phyloP scores from a whole-genome alignment of 768 basidiomycete species.

The Pleurotus pulmonarius region DNA sequence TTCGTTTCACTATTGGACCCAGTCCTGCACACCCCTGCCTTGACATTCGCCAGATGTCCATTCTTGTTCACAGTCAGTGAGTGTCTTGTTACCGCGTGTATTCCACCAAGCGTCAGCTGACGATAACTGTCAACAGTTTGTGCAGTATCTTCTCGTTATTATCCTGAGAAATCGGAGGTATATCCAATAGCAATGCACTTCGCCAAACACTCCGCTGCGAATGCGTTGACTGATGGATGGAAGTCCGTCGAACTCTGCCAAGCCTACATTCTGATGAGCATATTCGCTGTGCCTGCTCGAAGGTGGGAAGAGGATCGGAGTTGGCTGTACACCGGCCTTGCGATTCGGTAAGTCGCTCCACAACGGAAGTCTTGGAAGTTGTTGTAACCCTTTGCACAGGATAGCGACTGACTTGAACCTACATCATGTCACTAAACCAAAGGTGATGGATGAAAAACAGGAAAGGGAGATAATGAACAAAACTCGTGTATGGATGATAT shows the following conservation, averaged over 20 bases:
- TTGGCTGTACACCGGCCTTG: constrained; percentile 87
- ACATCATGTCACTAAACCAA: constrained; percentile 58
- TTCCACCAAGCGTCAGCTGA: not conserved
- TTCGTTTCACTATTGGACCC: constrained; percentile 79
- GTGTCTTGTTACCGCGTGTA: constrained; percentile 22
- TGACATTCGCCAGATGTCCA: constrained; percentile 79
- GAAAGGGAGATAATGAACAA: constrained; percentile 84
- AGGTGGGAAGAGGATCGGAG: constrained; percentile 89
- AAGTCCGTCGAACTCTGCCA: constrained; percentile 87
- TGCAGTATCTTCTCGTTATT: constrained; percentile 81
- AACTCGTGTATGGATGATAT: constrained; percentile 86
- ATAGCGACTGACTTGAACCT: constrained; percentile 90
- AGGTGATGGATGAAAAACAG: constrained; percentile 68
- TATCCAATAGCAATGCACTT: constrained; percentile 90
- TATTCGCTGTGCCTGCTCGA: constrained; percentile 75
- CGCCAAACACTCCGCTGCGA: constrained; percentile 78
- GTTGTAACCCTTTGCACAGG: constrained; percentile 25
- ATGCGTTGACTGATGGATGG: constrained; percentile 77
- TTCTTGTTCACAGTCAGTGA: constrained; percentile 87
- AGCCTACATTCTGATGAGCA: constrained; percentile 86
- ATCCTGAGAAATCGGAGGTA: constrained; percentile 74
- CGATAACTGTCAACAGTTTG: constrained; percentile 49
- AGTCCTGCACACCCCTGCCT: constrained; percentile 73
- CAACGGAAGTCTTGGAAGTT: too few species aligned
- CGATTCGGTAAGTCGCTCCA: constrained; percentile 52